phyloP scores from a whole-genome alignment of 2,329 filamentous ascomycete genomes.

The Aspergillus pseudoterreus region DNA sequence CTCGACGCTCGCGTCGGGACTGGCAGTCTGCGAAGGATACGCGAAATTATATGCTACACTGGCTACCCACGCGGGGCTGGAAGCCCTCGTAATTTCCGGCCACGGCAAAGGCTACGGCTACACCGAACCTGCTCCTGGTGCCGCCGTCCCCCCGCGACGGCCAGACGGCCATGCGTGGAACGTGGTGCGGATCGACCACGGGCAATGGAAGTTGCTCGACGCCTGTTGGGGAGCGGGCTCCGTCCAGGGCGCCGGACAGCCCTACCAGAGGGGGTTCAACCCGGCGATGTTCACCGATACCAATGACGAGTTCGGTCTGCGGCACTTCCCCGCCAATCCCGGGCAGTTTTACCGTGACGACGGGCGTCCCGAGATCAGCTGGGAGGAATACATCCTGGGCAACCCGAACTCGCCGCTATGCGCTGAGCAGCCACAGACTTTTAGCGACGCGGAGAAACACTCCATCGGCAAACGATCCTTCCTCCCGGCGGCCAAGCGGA shows the following conservation, averaged over 20 bases:
- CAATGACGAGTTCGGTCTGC: slow-evolving; percentile 77
- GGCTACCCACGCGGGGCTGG: slow-evolving; percentile 73
- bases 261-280: slow-evolving; percentile 66
- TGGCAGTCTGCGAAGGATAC: slow-evolving; percentile 90
- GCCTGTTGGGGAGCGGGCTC: slow-evolving; percentile 88
- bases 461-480: slow-evolving; percentile 57
- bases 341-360: slow-evolving; percentile 71
- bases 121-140: slow-evolving; percentile 57
- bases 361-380: slow-evolving; percentile 58
- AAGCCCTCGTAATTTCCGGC: slow-evolving; percentile 69
- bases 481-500: slow-evolving; percentile 56
- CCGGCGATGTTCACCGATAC: slow-evolving; percentile 57
- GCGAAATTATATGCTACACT: slow-evolving; percentile 77
- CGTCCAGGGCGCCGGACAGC: slow-evolving; percentile 50
- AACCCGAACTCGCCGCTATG: slow-evolving; percentile 46
- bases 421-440: slow-evolving; percentile 46
- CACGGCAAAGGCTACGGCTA: slow-evolving; percentile 87
- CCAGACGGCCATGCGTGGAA: slow-evolving; percentile 80
- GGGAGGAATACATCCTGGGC: slow-evolving; percentile 78
- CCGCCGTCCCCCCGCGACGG: slow-evolving; percentile 61
- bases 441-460: slow-evolving; percentile 45
- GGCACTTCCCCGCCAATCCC: slow-evolving; percentile 71
- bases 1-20: slow-evolving; percentile 69
- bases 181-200: slow-evolving; percentile 79
- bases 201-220: slow-evolving; percentile 88